These are phyloP conservation scores for Agapanthus africanus DNA, from an alignment of 106 monocot genomes.

Conservation along the genomic window DNA sequence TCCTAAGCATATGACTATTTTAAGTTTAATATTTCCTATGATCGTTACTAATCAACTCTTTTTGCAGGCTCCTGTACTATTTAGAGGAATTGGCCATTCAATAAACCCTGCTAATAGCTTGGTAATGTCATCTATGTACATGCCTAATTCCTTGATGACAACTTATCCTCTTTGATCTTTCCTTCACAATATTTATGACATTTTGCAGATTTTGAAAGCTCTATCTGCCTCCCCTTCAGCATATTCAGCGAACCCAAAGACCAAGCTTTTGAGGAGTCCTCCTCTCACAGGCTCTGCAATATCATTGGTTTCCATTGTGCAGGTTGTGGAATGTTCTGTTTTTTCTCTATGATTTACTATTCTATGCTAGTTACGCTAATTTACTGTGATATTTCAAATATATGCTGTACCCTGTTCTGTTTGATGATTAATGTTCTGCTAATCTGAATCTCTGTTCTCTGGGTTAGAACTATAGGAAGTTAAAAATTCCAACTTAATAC, in stretches of 20 bases:
- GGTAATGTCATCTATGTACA: constrained; percentile 27
- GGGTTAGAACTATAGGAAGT: not conserved
- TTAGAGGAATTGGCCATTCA: constrained; percentile 88
- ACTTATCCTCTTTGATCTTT: not conserved
- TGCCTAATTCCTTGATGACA: not conserved
- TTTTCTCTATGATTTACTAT: not conserved
- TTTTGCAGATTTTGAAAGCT: constrained; percentile 71
- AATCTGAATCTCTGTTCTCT: not conserved
- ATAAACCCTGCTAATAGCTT: constrained; percentile 77
- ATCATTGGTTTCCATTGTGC: constrained; percentile 83
- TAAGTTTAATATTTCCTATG: not conserved
- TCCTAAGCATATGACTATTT: not conserved
- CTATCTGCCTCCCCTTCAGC: constrained; percentile 87
- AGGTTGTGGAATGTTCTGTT: constrained; percentile 33
- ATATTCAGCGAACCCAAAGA: constrained; percentile 85
- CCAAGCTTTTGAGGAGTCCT: constrained; percentile 58
- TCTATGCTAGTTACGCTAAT: not conserved
- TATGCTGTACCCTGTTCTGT: not conserved
- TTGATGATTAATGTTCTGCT: not conserved
- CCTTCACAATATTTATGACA: not conserved
- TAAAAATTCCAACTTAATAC: not conserved
- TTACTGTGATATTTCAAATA: constrained; percentile 1
- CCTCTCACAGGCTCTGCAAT: constrained; percentile 89
- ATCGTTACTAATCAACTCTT: not conserved
- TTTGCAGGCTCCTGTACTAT: constrained; percentile 81